phyloP scores from a whole-genome alignment of 441 rosid genomes.

The Melastoma candidum region DNA sequence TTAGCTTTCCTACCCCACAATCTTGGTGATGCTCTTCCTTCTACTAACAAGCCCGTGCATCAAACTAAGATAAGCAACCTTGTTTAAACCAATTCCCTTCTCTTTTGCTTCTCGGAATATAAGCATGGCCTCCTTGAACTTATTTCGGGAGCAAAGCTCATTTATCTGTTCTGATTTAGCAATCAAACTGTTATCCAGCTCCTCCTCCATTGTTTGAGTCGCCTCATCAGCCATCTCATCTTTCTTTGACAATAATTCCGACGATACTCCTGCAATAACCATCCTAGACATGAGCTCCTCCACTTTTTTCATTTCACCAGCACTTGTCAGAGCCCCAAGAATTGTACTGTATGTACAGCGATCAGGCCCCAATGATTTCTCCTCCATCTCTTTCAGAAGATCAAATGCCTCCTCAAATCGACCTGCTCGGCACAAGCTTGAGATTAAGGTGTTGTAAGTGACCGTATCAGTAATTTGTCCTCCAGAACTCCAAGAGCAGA shows the following conservation, averaged over 20 bases:
- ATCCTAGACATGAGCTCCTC: conserved; percentile 46
- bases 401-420: conserved; percentile 67
- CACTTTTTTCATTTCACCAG: conserved; percentile 46
- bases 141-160: conserved; percentile 57
- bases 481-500: conserved; percentile 45
- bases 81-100: conserved; percentile 33
- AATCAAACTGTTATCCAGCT: conserved; percentile 27
- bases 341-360: conserved; percentile 52
- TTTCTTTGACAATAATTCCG: conserved; percentile 22
- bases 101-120: conserved; percentile 28
- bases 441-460: conserved; percentile 74
- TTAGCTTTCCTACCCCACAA: conserved; percentile 8
- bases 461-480: conserved; percentile 52
- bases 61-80: conserved; percentile 32
- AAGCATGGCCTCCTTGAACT: conserved; percentile 45
- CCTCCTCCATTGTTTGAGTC: conserved; percentile 22
- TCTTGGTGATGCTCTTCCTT: conserved; percentile 39
- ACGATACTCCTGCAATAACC: conserved; percentile 28
- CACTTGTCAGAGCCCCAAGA: conserved; percentile 37
- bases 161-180: conserved; percentile 48
- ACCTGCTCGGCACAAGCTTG: conserved; percentile 51
- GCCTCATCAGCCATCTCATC: conserved; percentile 13
- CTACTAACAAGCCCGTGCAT: conserved; percentile 48
- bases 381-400: conserved; percentile 60
- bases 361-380: conserved; percentile 54